Evolutionary conservation across 768 basidiomycete species (phyloP).

Genomic region (Tulasnella sp.): DNA sequence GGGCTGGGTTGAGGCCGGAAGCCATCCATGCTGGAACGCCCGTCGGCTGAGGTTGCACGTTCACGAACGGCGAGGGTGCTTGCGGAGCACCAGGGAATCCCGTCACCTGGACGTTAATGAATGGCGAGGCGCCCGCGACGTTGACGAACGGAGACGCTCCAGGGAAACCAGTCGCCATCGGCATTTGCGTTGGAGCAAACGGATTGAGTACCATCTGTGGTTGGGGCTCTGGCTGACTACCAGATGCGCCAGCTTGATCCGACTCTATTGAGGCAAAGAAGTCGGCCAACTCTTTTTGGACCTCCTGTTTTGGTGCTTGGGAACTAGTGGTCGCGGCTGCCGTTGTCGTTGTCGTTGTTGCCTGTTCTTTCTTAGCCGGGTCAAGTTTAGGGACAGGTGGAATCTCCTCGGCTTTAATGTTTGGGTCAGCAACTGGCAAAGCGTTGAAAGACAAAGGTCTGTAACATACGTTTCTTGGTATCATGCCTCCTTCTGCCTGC

Average conservation of each 20-base stretch:
- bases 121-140: slow-evolving; percentile 41
- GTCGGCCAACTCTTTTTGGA: slow-evolving; percentile 58
- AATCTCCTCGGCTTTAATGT: neutral
- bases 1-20: neutral
- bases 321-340: slow-evolving; percentile 28
- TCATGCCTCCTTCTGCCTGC: neutral
- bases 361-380: neutral
- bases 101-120: slow-evolving; percentile 40
- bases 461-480: neutral
- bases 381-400: neutral
- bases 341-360: slow-evolving; percentile 21
- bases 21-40: slow-evolving; percentile 40
- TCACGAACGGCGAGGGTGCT: slow-evolving; percentile 18
- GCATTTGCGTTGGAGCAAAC: slow-evolving; percentile 59
- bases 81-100: slow-evolving; percentile 32
- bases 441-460: neutral
- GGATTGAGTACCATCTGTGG: slow-evolving; percentile 65
- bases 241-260: slow-evolving; percentile 58
- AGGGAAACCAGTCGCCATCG: slow-evolving; percentile 29
- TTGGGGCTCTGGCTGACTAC: slow-evolving; percentile 43
- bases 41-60: slow-evolving; percentile 49
- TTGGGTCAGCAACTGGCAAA: neutral
- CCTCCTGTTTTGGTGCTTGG: slow-evolving; percentile 30
- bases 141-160: slow-evolving; percentile 37
- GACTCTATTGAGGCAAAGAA: slow-evolving; percentile 88